Base-by-base conservation (phyloP, 495 filamentous ascomycete species). In the Penicillium daleae region DNA sequence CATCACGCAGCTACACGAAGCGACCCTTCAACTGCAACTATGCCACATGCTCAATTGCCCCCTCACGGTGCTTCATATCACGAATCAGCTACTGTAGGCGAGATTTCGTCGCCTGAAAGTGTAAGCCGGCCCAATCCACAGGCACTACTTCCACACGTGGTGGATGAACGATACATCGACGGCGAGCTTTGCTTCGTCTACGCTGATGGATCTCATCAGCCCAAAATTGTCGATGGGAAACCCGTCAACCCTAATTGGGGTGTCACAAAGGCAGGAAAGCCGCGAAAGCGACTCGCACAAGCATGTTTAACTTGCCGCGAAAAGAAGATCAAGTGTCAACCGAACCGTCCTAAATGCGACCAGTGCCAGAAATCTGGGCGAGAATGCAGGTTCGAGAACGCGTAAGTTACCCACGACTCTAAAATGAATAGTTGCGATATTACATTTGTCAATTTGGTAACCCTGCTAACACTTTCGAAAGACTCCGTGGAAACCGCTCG, bases 271-370 rank as follows among this genome's bases (percentile, higher is more conserved):
- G 93, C 92, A 3, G 92, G 92, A 10, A 96, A 94, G 73, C 92
- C 93, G 33, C 85, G 93, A 64, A 97, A 97, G 74, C 83, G 93
- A 49, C 80, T 96, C 17, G 92, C 92, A 32, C 92, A 95, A 64
- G 93, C 93, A 17, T 97, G 93, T 69, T 81, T 94, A 54, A 93
- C 91, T 10, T 97, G 93, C 72, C 86, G 93, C 31, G 92, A 96
- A 75, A 97, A 97, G 86, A 97, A 97, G 81, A 95, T 96, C 78
- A 96, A 95, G 73, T 97, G 93, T 66, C 92, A 96, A 61, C 93
- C 92, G 7, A 92, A 91, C 63, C 86, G 87, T 59, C 90, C 90
- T 32, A 89, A 90, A 60, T 97, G 93, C 68, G 85, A 91, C 57
- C 92, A 96, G 71, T 97, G 93, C 72, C 90, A 93, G 70, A 97